These are phyloP conservation scores for Suillus alpinus DNA, from an alignment of 768 basidiomycete genomes.

Conservation along the genomic window DNA sequence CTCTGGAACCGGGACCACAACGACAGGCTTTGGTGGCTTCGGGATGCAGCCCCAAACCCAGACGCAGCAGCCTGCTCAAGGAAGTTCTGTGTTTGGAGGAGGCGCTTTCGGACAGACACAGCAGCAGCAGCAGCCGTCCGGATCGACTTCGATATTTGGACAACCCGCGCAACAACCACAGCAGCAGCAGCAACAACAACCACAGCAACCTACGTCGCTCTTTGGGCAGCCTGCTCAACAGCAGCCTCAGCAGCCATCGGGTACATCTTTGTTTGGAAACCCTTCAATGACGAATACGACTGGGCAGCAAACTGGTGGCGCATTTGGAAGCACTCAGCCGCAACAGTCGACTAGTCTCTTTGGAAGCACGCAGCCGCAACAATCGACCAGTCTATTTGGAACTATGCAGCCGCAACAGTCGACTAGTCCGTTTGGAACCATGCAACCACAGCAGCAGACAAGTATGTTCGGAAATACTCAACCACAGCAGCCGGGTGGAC, in stretches of 20 bases:
- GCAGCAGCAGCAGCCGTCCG: constrained; percentile 23
- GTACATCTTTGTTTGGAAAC: constrained; percentile 1
- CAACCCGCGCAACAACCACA: constrained; percentile 17
- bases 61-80: constrained; percentile 18
- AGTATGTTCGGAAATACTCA: constrained; percentile 18
- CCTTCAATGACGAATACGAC: constrained; percentile 6
- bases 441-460: constrained; percentile 14
- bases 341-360: constrained; percentile 22
- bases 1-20: constrained; percentile 7
- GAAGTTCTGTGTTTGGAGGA: constrained; percentile 19
- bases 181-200: constrained; percentile 29
- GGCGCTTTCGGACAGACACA: constrained; percentile 8
- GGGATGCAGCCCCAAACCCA: constrained; percentile 32
- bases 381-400: constrained; percentile 20
- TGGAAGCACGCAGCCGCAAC: constrained; percentile 14
- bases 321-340: constrained; percentile 39
- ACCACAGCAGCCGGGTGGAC: constrained; percentile 11
- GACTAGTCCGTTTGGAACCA: constrained; percentile 23
- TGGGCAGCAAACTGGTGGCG: constrained; percentile 30
- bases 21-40: constrained; percentile 23
- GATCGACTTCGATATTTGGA: constrained; percentile 27
- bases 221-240: constrained; percentile 36
- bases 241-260: constrained; percentile 20
- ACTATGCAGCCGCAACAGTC: constrained; percentile 16
- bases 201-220: constrained; percentile 32